phyloP scores from a whole-genome alignment of 2,329 filamentous ascomycete species.

The Epichloe aotearoae region DNA sequence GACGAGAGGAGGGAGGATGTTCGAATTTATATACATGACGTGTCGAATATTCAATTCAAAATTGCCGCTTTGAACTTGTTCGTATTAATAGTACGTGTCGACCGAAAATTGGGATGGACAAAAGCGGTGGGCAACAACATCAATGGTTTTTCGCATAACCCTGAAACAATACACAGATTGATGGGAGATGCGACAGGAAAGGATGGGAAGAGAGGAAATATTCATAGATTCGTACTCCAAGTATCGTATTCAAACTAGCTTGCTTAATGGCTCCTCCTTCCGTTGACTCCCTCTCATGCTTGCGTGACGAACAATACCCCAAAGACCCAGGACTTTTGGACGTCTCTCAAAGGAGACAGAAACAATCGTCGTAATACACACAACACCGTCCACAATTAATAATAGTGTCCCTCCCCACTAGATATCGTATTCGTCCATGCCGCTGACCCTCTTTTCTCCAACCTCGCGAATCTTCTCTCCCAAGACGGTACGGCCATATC shows the following conservation, averaged over 20 bases:
- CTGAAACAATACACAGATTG: no score
- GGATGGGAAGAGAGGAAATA: not conserved
- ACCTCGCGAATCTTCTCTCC: constrained; percentile 84
- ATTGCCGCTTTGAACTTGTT: no score
- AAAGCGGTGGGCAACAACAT: no score
- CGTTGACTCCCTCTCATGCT: not conserved
- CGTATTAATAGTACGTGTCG: no score
- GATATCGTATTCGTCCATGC: constrained; percentile 40
- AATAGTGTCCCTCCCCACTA: not conserved
- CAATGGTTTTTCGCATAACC: no score
- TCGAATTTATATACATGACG: no score
- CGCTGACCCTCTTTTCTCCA: constrained; percentile 55
- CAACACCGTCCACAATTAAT: not conserved
- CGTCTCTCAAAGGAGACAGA: not conserved
- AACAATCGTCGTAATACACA: not conserved
- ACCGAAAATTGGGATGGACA: no score
- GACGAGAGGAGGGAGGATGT: no score
- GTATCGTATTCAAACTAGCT: not conserved
- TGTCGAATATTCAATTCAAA: no score
- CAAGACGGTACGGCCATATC: constrained; percentile 69
- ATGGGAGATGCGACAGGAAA: no score
- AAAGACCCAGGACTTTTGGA: not conserved
- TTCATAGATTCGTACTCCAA: not conserved
- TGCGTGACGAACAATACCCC: not conserved
- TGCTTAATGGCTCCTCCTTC: not conserved